Evolutionary conservation across 305 asterid genomes (phyloP).

Genomic region (Salvia sclarea): DNA sequence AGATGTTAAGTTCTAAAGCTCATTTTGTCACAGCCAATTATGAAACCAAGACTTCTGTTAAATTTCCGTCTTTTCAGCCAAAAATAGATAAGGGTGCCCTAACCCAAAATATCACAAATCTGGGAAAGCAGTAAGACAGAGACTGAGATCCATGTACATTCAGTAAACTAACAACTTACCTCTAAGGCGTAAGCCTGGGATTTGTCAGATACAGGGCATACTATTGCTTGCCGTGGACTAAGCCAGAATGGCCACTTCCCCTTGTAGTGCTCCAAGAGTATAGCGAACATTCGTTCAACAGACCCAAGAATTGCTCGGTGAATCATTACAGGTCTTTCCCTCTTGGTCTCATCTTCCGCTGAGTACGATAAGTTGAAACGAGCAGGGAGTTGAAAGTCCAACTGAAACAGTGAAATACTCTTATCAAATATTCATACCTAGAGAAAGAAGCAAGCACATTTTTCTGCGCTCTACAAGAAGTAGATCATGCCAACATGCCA

Average conservation of each 20-base stretch:
- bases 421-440: constrained; percentile 18
- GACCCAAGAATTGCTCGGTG: constrained; percentile 95
- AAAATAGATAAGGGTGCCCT: constrained; percentile 3
- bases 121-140: constrained; percentile 7
- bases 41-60: neutral
- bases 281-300: constrained; percentile 89
- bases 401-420: constrained; percentile 58
- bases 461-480: constrained; percentile 1
- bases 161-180: constrained; percentile 45
- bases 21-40: neutral
- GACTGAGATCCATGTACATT: neutral
- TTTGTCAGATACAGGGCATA: constrained; percentile 89
- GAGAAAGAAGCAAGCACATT: constrained; percentile 14
- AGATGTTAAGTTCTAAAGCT: neutral
- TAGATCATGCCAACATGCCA: constrained; percentile 9
- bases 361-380: constrained; percentile 90
- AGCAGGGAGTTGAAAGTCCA: constrained; percentile 96
- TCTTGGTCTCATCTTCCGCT: constrained; percentile 93
- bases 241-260: constrained; percentile 99
- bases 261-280: constrained; percentile 83
- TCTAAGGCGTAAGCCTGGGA: constrained; percentile 66
- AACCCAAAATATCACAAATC: neutral
- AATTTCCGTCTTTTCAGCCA: neutral
- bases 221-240: constrained; percentile 90
- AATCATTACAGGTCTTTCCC: constrained; percentile 97